These are phyloP conservation scores for Pestalotiopsis sp. DNA, from an alignment of 2,329 filamentous ascomycete species.

Conservation along the genomic window DNA sequence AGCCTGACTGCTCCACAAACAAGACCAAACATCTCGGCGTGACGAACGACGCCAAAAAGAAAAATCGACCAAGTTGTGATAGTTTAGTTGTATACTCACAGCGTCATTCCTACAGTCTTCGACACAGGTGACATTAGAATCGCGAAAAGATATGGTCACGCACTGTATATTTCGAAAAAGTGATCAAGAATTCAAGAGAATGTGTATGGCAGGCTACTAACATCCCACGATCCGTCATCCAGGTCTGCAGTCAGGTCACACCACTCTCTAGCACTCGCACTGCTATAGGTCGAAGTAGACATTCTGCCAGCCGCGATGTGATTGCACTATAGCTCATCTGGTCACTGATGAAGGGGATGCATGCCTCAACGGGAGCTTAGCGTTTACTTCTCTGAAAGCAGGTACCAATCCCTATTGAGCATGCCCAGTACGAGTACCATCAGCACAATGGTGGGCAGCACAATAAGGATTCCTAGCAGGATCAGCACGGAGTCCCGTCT, in stretches of 20 bases:
- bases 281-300: not conserved
- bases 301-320: not conserved
- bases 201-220: not conserved
- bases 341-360: slow-evolving; percentile 1
- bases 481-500: slow-evolving; percentile 24
- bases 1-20: not conserved
- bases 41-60: not conserved
- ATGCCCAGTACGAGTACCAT: not conserved
- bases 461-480: slow-evolving; percentile 4
- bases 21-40: not conserved
- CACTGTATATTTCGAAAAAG: not conserved
- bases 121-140: not conserved
- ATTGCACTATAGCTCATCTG: slow-evolving; percentile 8
- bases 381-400: slow-evolving; percentile 7
- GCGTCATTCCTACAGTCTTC: not conserved
- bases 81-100: not conserved
- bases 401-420: slow-evolving; percentile 1
- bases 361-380: not conserved
- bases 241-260: slow-evolving; percentile 1
- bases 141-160: not conserved
- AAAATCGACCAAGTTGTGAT: not conserved
- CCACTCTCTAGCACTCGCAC: not conserved
- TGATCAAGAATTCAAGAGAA: not conserved
- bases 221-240: not conserved
- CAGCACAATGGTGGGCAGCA: slow-evolving; percentile 7